Base-by-base conservation (phyloP, 176 grass and related monocot species). In the Avena atlantica region DNA sequence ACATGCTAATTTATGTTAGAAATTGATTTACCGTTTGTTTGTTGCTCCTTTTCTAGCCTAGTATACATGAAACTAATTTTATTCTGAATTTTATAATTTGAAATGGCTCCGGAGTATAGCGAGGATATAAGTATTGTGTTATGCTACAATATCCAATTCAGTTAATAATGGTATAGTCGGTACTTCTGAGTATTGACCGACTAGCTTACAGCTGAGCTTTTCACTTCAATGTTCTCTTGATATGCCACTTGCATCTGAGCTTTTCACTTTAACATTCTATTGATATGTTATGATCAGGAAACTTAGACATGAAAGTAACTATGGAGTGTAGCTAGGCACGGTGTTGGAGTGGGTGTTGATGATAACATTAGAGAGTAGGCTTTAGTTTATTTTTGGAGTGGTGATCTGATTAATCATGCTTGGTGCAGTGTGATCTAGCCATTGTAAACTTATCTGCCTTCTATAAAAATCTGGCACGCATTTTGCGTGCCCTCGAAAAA, bases 1-100 rank as follows among this genome's bases (percentile, higher is more conserved):
- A 40, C 37, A 71, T 78, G 79, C 74, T 25, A 14, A 0, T 59
- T 86, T 86, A 24, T 90, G 31, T 78, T n/a, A 83, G 44, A 21
- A 64, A 9, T 58, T 68, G 36, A 68, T 81, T 60, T 80, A 20
- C 4, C 42, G n/a, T 42, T 67, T 82, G 42, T 25, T 86, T 47
- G 51, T 87, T 79, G 68, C 31, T 72, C 55, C 21, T 74, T 87
- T 83, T 47, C 14, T 83, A 74, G 55, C 56, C 37, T 20, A 42
- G 13, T 7, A 47, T 55, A 52, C 7, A 27, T 36, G 17, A 74
- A 68, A 52, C 4, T 60, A n/a, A 27, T 70, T 55, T 84, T 40
- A 40, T 80, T 29, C 19, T 51, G 40, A 29, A 78, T 59, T 71
- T 72, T 37, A 77, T 70, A 78, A 27, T 70, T 53, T 84, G 9